Base-by-base conservation (phyloP, 768 basidiomycete genomes). In the Amanita muscaria region DNA sequence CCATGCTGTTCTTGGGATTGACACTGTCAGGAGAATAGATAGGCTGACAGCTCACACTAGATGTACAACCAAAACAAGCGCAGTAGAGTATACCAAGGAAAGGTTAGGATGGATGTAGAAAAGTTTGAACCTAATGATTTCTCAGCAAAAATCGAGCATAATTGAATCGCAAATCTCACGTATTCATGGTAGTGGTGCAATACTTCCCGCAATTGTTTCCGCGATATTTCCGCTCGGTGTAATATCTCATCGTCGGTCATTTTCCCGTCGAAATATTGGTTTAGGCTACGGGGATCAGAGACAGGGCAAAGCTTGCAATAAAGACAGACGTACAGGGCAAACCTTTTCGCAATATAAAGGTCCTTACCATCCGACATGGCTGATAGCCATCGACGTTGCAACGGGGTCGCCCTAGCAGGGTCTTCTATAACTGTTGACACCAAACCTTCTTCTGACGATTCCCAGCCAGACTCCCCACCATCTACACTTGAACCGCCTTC, bases 241-340 rank as follows among this genome's bases (percentile, higher is more conserved):
- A 93, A 69, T 47, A 97, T 93, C 61, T 97, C 93, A 52, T 96
- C 91, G 49, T 92, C 87, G 0, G 88, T 88, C 41, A 74, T 81
- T 60, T 83, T 87, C 10, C 94, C 94, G 53, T 98, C 90, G 54
- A 97, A 91, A 58, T 90, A 96, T 54, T 88, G 87, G 48, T 88
- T 85, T 41, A 94, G 87, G 49, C 91, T 93, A 58, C 1, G 2
- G 27, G n/a, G 3, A 16, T 5, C 35, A 30, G 2, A 46, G 21
- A 40, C 40, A 18, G 27, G 16, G 27, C 10, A 18, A 12, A 25
- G 8, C 4, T 35, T 2, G 2, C 21, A 3, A 15, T 41, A 11
- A 18, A 4, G 8, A 5, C 9, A 15, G 16, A 61, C 84, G 54
- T 46, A 93, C 88, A 79, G 64, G 51, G 88, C 82, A 58, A 96